These are phyloP conservation scores for Clavispora phyllophila DNA, from an alignment of 805 yeast species.

Conservation along the genomic window DNA sequence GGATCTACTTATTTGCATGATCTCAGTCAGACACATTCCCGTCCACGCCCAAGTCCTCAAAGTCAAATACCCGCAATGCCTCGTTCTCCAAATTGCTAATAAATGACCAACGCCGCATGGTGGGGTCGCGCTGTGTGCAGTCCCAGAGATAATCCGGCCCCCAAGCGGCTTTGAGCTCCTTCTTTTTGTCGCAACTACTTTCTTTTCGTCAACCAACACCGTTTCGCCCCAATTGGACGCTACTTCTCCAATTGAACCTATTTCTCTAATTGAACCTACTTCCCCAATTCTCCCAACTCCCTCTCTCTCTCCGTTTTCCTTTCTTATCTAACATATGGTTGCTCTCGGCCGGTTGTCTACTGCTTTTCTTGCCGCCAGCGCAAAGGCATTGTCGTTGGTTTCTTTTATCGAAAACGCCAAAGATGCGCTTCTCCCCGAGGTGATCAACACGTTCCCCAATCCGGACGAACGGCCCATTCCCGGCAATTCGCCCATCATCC, in stretches of 20 bases:
- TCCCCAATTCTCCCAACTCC: background rate
- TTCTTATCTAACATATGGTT: slow-evolving; percentile 5
- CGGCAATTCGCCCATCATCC: slow-evolving; percentile 80
- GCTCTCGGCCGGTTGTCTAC: slow-evolving; percentile 12
- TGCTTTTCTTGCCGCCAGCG: slow-evolving; percentile 8
- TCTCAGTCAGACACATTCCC: too few species aligned
- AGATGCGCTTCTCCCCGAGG: background rate
- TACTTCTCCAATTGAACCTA: too few species aligned
- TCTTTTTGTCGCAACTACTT: background rate
- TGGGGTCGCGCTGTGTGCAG: background rate
- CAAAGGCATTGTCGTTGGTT: slow-evolving; percentile 4
- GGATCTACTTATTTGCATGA: too few species aligned
- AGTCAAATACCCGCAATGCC: too few species aligned
- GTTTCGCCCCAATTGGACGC: background rate
- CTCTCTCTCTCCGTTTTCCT: background rate
- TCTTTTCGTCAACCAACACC: background rate
- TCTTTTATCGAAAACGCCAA: background rate
- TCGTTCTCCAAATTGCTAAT: background rate
- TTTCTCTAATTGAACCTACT: too few species aligned
- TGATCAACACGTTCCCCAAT: slow-evolving; percentile 13
- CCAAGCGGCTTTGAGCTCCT: slow-evolving; percentile 1
- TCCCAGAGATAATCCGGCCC: background rate
- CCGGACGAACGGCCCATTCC: slow-evolving; percentile 65
- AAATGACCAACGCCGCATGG: slow-evolving; percentile 1
- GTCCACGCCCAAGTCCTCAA: too few species aligned